phyloP scores from a whole-genome alignment of 2,329 filamentous ascomycete species.

The Pestalotiopsis sp. region DNA sequence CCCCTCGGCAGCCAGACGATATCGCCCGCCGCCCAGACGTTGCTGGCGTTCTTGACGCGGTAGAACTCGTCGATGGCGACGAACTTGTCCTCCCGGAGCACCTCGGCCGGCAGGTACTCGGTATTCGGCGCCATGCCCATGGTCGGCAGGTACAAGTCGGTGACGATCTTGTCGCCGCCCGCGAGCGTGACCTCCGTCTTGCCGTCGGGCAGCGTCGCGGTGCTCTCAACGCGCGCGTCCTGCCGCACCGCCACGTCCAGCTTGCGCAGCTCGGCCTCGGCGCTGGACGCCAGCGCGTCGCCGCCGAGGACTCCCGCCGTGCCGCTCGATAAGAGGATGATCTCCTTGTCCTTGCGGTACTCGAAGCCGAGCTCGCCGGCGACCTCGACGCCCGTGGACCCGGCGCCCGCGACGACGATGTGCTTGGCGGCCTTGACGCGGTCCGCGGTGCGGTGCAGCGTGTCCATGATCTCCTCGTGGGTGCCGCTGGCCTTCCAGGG shows the following conservation, averaged over 20 bases:
- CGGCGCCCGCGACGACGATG: constrained; percentile 60
- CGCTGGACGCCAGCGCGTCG: constrained; percentile 44
- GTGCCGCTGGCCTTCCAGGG: constrained; percentile 57
- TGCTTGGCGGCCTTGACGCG: constrained; percentile 48
- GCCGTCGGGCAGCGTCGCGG: constrained; percentile 39
- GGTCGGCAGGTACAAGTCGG: constrained; percentile 61
- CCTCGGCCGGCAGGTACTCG: constrained; percentile 48
- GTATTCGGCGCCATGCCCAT: constrained; percentile 59
- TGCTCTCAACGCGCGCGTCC: constrained; percentile 41
- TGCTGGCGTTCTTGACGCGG: constrained; percentile 44
- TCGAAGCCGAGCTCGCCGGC: constrained; percentile 57
- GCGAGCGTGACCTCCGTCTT: constrained; percentile 51
- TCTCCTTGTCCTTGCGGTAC: constrained; percentile 48
- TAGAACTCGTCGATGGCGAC: constrained; percentile 54
- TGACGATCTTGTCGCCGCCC: constrained; percentile 48
- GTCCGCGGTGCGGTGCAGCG: constrained; percentile 43
- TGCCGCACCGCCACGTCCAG: constrained; percentile 53
- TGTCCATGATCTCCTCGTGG: constrained; percentile 44
- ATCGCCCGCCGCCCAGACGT: constrained; percentile 58
- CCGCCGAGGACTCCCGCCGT: constrained; percentile 43
- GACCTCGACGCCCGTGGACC: constrained; percentile 58
- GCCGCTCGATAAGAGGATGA: constrained; percentile 48
- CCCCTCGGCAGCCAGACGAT: constrained; percentile 51
- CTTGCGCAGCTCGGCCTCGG: constrained; percentile 51
- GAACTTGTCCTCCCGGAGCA: constrained; percentile 47